Percentiles rank a stretch among this genome's conserved stretches.
phyloP scores from a whole-genome alignment of 306 rosid genomes.

The Astragalus membranaceus region DNA sequence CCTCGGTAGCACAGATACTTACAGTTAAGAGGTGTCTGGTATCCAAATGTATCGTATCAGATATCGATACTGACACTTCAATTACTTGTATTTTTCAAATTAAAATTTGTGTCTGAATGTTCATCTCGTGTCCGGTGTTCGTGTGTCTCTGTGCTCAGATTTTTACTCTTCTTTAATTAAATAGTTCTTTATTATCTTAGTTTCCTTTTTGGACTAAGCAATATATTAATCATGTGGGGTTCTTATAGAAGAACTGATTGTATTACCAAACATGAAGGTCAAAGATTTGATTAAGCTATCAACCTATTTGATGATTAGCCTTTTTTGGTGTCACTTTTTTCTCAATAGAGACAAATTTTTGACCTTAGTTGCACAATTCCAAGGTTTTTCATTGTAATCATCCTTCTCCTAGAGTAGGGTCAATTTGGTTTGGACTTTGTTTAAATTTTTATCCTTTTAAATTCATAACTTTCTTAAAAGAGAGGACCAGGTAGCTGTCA shows the following conservation, averaged over 20 bases:
- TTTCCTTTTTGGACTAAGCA: constrained; percentile 3
- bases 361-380: constrained; percentile 26
- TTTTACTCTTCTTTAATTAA: neutral
- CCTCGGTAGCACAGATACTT: no score
- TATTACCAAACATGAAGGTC: constrained; percentile 12
- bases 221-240: constrained; percentile 7
- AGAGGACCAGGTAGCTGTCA: constrained; percentile 10
- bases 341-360: constrained; percentile 29
- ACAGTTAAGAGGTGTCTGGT: no score
- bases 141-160: no score
- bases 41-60: no score
- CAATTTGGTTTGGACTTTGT: constrained; percentile 19
- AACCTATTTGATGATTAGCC: neutral
- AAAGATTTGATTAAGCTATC: constrained; percentile 9
- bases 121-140: no score
- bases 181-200: neutral
- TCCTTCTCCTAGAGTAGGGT: constrained; percentile 14
- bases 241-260: constrained; percentile 5
- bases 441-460: neutral
- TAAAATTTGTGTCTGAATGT: no score
- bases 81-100: no score
- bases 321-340: constrained; percentile 16
- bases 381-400: constrained; percentile 13
- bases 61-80: no score
- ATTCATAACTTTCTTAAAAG: constrained; percentile 17